phyloP scores from a whole-genome alignment of 768 basidiomycete genomes.

The Tricholoma furcatifolium region DNA sequence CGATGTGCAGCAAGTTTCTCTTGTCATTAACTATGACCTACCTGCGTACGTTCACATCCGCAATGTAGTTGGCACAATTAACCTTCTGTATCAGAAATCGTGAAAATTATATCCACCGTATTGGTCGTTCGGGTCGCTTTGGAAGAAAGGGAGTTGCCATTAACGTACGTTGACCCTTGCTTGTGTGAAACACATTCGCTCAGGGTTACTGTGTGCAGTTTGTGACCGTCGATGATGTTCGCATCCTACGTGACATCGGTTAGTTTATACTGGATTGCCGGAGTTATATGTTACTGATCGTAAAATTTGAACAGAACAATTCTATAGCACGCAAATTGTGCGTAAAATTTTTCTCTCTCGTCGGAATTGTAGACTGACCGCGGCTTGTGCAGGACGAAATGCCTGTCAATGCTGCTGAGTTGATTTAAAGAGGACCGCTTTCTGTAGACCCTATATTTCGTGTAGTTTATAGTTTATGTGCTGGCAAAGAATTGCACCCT shows the following conservation, averaged over 20 bases:
- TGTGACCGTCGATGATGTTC: constrained; percentile 93
- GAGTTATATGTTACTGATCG: constrained; percentile 6
- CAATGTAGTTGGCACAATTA: not conserved
- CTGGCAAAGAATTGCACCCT: not conserved
- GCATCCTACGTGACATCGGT: constrained; percentile 97
- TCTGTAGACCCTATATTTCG: constrained; percentile 15
- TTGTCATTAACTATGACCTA: constrained; percentile 96
- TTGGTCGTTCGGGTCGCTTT: constrained; percentile 98
- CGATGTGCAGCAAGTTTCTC: constrained; percentile 96
- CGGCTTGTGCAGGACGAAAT: constrained; percentile 79
- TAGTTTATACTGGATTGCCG: constrained; percentile 15
- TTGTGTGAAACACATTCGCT: constrained; percentile 7
- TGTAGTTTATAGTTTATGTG: constrained; percentile 17
- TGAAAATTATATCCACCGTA: constrained; percentile 99
- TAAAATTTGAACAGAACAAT: constrained; percentile 65
- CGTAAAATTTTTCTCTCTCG: constrained; percentile 22
- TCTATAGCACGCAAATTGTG: constrained; percentile 94
- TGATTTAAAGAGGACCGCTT: constrained; percentile 57
- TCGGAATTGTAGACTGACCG: constrained; percentile 19
- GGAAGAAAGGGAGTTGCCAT: constrained; percentile 99
- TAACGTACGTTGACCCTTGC: constrained; percentile 61
- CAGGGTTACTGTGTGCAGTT: constrained; percentile 51
- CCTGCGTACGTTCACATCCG: constrained; percentile 63
- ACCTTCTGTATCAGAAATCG: constrained; percentile 59
- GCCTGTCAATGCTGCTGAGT: constrained; percentile 97